A percentile compares a stretch with the other conserved stretches of the same genome.
These are phyloP conservation scores for Penicillium sp. DNA, from an alignment of 2,329 filamentous ascomycete genomes.

Conservation along the genomic window DNA sequence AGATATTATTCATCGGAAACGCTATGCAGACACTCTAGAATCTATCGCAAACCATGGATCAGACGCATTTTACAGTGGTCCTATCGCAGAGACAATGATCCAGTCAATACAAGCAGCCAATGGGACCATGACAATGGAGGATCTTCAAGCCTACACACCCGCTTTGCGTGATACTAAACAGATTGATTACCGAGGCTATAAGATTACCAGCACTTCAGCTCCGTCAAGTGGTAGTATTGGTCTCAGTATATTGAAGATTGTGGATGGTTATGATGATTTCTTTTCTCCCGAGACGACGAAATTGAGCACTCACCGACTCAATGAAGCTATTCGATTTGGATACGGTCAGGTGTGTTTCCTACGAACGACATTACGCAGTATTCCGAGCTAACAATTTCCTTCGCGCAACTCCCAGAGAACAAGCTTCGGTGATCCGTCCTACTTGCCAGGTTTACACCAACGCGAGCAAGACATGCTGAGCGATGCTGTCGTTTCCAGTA, in stretches of 20 bases:
- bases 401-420: slow-evolving; percentile 53
- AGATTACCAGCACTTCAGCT: slow-evolving; percentile 61
- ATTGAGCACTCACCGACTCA: slow-evolving; percentile 73
- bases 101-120: slow-evolving; percentile 62
- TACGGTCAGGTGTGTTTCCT: slow-evolving; percentile 57
- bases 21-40: slow-evolving; percentile 77
- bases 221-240: slow-evolving; percentile 76
- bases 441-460: slow-evolving; percentile 58
- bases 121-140: slow-evolving; percentile 80
- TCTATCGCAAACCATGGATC: slow-evolving; percentile 69
- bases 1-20: slow-evolving; percentile 73
- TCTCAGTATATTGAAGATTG: slow-evolving; percentile 72
- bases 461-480: slow-evolving; percentile 68
- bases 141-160: slow-evolving; percentile 71
- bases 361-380: background rate
- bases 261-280: slow-evolving; percentile 70
- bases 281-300: slow-evolving; percentile 56
- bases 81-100: slow-evolving; percentile 71
- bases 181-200: slow-evolving; percentile 66
- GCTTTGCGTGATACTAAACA: slow-evolving; percentile 59
- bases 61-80: slow-evolving; percentile 69
- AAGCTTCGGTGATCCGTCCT: slow-evolving; percentile 78
- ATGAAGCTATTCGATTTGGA: slow-evolving; percentile 85
- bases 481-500: slow-evolving; percentile 53
- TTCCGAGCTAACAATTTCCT: slow-evolving; percentile 14